A percentile compares a stretch with the other conserved stretches of the same genome.
These are phyloP conservation scores for Colletotrichum trifolii DNA, from an alignment of 2,329 filamentous ascomycete species.

Conservation along the genomic window DNA sequence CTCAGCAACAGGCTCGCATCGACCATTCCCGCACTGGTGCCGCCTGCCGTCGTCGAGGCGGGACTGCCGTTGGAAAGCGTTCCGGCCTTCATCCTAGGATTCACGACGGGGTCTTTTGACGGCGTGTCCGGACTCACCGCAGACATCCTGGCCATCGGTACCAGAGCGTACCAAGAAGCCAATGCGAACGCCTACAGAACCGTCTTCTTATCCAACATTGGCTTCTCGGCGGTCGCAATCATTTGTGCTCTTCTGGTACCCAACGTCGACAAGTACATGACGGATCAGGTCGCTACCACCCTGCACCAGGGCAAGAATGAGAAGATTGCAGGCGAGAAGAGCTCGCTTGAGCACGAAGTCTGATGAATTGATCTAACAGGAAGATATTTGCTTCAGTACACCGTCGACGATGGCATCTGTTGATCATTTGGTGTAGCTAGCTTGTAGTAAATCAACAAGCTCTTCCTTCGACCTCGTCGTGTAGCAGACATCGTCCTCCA, in stretches of 20 bases:
- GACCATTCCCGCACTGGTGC: conserved; percentile 45
- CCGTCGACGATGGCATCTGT: too few species aligned
- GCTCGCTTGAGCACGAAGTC: too few species aligned
- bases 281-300: conserved; percentile 46
- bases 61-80: conserved; percentile 50
- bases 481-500: too few species aligned
- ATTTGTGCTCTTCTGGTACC: conserved; percentile 45
- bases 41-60: conserved; percentile 47
- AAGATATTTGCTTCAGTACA: too few species aligned
- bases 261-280: conserved; percentile 48
- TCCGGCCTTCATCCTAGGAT: conserved; percentile 46
- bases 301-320: conserved; percentile 44
- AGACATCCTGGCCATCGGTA: conserved; percentile 44
- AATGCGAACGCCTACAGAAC: conserved; percentile 48
- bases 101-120: conserved; percentile 44
- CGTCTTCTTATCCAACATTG: conserved; percentile 49
- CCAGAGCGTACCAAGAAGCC: conserved; percentile 46
- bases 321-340: conserved; percentile 27
- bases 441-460: too few species aligned
- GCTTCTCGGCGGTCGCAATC: conserved; percentile 47
- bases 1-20: conserved; percentile 46
- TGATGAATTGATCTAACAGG: too few species aligned
- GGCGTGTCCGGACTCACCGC: conserved; percentile 45
- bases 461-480: too few species aligned
- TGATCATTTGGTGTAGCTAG: too few species aligned